phyloP scores from a whole-genome alignment of 73 alveolate genomes.

The Effrenium voratum region DNA sequence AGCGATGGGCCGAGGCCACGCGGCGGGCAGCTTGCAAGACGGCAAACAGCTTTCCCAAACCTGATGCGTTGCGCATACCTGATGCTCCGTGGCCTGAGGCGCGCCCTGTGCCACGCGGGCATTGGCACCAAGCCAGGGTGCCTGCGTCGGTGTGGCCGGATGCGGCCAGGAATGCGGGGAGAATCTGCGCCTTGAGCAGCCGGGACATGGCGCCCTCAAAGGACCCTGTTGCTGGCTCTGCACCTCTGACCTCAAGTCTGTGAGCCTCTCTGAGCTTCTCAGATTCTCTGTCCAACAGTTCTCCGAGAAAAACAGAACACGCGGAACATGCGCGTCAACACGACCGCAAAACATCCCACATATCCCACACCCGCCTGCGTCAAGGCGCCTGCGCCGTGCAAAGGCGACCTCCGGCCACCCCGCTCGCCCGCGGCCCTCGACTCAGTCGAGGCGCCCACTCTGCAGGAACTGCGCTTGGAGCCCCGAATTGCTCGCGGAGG shows the following conservation, averaged over 20 bases:
- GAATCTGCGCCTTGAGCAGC: conserved; percentile 15
- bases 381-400: too few species aligned
- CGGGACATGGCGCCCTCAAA: conserved; percentile 81
- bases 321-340: too few species aligned
- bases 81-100: background rate
- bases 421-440: background rate
- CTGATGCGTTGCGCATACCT: background rate
- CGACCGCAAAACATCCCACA: too few species aligned
- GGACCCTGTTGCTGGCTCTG: conserved; percentile 62
- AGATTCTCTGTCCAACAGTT: too few species aligned
- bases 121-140: conserved; percentile 79
- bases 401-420: too few species aligned
- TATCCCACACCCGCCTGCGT: too few species aligned
- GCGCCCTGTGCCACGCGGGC: conserved; percentile 63
- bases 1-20: conserved; percentile 12
- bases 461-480: too few species aligned
- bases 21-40: conserved; percentile 57
- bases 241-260: too few species aligned
- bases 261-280: too few species aligned
- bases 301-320: too few species aligned
- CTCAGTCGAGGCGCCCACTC: too few species aligned
- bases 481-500: conserved; percentile 75
- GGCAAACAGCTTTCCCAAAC: conserved; percentile 34
- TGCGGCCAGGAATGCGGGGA: background rate
- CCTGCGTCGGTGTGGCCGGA: background rate